Evolutionary conservation across 2,329 filamentous ascomycete species (phyloP).

Genomic region (Ophiostoma pallidulum): DNA sequence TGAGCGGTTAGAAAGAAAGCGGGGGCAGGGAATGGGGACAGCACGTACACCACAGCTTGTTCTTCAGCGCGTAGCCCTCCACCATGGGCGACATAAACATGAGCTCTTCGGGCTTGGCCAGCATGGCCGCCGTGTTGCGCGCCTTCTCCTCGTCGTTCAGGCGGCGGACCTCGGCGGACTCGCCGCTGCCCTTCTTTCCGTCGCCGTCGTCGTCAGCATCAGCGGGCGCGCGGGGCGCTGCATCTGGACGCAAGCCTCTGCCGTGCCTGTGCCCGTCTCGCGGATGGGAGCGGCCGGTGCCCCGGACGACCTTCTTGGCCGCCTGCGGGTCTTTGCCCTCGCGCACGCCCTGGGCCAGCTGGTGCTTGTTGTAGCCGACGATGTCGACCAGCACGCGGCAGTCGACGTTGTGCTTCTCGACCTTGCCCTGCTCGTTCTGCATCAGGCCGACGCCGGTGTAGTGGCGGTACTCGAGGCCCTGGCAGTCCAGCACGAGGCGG

Average conservation of each 20-base stretch:
- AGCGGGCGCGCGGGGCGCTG: not conserved
- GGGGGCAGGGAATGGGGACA: no score
- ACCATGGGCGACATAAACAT: constrained; percentile 33
- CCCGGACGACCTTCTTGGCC: constrained; percentile 15
- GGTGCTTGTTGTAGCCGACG: constrained; percentile 33
- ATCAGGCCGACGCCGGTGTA: constrained; percentile 33
- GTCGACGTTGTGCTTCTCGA: constrained; percentile 30
- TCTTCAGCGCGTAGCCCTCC: constrained; percentile 37
- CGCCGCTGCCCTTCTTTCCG: not conserved
- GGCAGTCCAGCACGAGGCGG: constrained; percentile 31
- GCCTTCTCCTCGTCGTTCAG: constrained; percentile 26
- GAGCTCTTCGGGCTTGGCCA: constrained; percentile 29
- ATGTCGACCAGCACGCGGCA: constrained; percentile 32
- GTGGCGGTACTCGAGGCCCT: constrained; percentile 31
- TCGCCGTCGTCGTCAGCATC: not conserved
- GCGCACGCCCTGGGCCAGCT: constrained; percentile 27
- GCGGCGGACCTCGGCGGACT: constrained; percentile 16
- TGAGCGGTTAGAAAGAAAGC: not conserved
- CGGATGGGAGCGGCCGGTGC: constrained; percentile 13
- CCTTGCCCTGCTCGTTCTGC: constrained; percentile 14
- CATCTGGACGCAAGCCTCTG: not conserved
- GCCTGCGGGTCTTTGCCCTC: constrained; percentile 26
- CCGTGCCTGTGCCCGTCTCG: not conserved
- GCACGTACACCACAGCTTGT: constrained; percentile 34
- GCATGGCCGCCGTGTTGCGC: constrained; percentile 31